A percentile compares a stretch with the other conserved stretches of the same genome.
Conservation (phyloP, 306 rosid species). For the Inga leiocalycina region DNA sequence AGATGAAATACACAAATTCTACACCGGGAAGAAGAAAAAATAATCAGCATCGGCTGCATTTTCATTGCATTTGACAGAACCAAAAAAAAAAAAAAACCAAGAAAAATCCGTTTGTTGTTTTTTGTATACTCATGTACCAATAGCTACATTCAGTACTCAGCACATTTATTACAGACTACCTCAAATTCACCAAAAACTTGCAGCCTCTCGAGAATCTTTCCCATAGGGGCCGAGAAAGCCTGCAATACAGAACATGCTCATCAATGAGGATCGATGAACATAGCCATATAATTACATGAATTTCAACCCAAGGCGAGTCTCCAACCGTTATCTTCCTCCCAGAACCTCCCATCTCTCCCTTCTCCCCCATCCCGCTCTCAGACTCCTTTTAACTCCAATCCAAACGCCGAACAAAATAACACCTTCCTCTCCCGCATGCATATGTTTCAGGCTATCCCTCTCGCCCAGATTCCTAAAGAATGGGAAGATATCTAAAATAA, state of each 20-base stretch:
- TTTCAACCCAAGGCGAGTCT: constrained; percentile 17
- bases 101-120: background rate
- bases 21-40: background rate
- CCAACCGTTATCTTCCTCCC: too few relatives aligned
- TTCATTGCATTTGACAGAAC: background rate
- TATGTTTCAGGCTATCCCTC: too few relatives aligned
- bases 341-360: too few relatives aligned
- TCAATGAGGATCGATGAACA: constrained; percentile 30
- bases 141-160: constrained; percentile 10
- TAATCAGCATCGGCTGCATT: background rate
- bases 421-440: too few relatives aligned
- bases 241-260: constrained; percentile 34
- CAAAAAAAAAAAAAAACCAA: background rate
- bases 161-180: constrained; percentile 44
- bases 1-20: background rate
- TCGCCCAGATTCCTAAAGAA: too few relatives aligned
- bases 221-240: constrained; percentile 94
- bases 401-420: too few relatives aligned
- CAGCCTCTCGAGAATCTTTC: constrained; percentile 79
- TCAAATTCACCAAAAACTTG: constrained; percentile 96
- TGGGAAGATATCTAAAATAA: too few relatives aligned
- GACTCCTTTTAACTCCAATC: too few relatives aligned
- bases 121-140: constrained; percentile 13
- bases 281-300: constrained; percentile 5
- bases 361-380: too few relatives aligned